phyloP scores from a whole-genome alignment of 1,139 yeast species.

The Sporopachydermia cereana region DNA sequence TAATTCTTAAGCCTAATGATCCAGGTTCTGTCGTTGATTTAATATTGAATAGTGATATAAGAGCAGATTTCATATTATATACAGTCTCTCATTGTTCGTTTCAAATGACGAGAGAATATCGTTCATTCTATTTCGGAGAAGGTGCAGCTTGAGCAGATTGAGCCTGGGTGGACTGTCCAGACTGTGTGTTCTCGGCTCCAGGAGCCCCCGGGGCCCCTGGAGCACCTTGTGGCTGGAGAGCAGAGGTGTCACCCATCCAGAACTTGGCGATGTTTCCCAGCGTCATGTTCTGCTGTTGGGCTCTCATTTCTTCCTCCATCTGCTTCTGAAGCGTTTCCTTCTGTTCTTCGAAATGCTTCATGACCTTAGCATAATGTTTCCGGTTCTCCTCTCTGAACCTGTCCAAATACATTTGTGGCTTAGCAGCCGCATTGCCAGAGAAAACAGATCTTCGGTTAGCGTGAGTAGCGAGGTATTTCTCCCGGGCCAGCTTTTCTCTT shows the following conservation, averaged over 20 bases:
- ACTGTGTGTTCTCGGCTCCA: no score
- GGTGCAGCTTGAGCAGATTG: no score
- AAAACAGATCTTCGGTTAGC: slow-evolving; percentile 3
- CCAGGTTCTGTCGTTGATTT: no score
- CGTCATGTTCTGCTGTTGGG: slow-evolving; percentile 4
- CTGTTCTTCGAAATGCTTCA: slow-evolving; percentile 5
- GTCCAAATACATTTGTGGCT: slow-evolving; percentile 4
- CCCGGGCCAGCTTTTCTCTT: slow-evolving; percentile 68
- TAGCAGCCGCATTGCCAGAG: slow-evolving; percentile 1
- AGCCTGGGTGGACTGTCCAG: no score
- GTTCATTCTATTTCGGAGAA: no score
- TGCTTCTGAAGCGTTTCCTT: slow-evolving; percentile 4
- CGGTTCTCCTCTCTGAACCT: slow-evolving; percentile 4
- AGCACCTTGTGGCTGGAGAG: not conserved
- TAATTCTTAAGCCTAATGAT: no score
- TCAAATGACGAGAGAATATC: no score
- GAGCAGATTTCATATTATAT: no score
- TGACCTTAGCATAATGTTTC: slow-evolving; percentile 2
- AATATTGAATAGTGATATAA: no score
- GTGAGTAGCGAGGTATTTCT: slow-evolving; percentile 24
- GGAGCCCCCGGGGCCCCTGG: not conserved
- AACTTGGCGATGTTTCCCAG: slow-evolving; percentile 5
- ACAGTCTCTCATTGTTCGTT: no score
- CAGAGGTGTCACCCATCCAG: slow-evolving; percentile 5
- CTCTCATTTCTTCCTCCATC: slow-evolving; percentile 3